phyloP scores from a whole-genome alignment of 228 moss, liverwort and hornwort genomes.

The Sphagnum magellanicum region DNA sequence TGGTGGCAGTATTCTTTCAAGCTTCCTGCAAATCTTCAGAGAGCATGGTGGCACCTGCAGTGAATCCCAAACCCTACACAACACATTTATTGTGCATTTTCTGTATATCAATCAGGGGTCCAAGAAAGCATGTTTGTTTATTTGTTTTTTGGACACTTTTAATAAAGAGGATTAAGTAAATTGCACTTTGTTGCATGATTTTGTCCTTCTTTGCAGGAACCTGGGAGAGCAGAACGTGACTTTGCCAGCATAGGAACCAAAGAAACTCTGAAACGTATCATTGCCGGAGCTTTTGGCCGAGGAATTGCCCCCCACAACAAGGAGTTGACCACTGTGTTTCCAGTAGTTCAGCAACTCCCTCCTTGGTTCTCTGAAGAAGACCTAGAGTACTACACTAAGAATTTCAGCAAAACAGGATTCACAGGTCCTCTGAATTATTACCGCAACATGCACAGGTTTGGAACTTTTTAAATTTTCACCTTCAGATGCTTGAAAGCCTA shows the following conservation, averaged over 20 bases:
- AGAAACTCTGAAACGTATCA: constrained; percentile 13
- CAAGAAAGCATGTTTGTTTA: no score
- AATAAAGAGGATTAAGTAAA: no score
- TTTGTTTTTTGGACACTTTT: no score
- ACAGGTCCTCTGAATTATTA: constrained; percentile 23
- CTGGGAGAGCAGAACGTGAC: constrained; percentile 19
- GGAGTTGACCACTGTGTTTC: constrained; percentile 3
- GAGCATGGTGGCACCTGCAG: no score
- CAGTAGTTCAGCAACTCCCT: constrained; percentile 7
- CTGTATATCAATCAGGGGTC: no score
- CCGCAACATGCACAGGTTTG: constrained; percentile 12
- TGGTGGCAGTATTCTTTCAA: no score
- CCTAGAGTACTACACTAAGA: constrained; percentile 15
- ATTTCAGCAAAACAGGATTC: constrained; percentile 18
- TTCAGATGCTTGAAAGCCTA: no score
- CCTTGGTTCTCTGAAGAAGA: constrained; percentile 27
- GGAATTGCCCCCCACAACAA: not conserved
- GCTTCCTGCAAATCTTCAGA: no score
- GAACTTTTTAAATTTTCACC: no score
- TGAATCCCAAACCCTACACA: no score
- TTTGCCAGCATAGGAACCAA: constrained; percentile 32
- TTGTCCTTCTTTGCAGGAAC: not conserved
- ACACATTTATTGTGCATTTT: no score
- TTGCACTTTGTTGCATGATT: not conserved
- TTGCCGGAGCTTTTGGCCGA: not conserved